phyloP scores from a whole-genome alignment of 768 basidiomycete species.

The Xerocomellus chrysenteron region DNA sequence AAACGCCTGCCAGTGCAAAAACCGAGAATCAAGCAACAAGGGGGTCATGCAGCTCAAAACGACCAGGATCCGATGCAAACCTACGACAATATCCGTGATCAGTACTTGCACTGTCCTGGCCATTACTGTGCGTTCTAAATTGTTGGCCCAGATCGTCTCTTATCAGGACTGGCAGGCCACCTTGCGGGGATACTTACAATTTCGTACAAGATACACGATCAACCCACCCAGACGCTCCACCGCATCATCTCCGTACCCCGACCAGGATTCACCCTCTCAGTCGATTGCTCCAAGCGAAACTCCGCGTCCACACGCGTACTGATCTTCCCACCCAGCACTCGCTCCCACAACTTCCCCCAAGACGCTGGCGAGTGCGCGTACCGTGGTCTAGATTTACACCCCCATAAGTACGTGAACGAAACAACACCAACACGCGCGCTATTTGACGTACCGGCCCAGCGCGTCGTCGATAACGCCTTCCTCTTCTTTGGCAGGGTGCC shows the following conservation, averaged over 20 bases:
- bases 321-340: neutral
- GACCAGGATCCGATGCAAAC: no score
- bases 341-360: slow-evolving; percentile 2
- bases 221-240: slow-evolving; percentile 8
- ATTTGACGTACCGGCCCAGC: neutral
- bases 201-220: neutral
- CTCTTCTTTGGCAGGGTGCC: neutral
- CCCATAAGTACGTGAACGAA: neutral
- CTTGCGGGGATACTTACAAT: no score
- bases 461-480: neutral
- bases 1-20: no score
- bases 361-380: slow-evolving; percentile 9
- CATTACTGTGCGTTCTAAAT: no score
- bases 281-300: neutral
- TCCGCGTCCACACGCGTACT: neutral
- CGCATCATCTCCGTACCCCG: neutral
- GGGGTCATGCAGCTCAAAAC: no score
- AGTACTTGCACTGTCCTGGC: no score
- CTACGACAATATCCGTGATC: no score
- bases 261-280: neutral
- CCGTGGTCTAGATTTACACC: neutral
- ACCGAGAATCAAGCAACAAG: no score
- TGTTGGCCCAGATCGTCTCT: no score
- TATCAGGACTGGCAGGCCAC: no score
- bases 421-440: no score